Evolutionary conservation across 768 basidiomycete species (phyloP).

Genomic region (Gyrodon lividus): DNA sequence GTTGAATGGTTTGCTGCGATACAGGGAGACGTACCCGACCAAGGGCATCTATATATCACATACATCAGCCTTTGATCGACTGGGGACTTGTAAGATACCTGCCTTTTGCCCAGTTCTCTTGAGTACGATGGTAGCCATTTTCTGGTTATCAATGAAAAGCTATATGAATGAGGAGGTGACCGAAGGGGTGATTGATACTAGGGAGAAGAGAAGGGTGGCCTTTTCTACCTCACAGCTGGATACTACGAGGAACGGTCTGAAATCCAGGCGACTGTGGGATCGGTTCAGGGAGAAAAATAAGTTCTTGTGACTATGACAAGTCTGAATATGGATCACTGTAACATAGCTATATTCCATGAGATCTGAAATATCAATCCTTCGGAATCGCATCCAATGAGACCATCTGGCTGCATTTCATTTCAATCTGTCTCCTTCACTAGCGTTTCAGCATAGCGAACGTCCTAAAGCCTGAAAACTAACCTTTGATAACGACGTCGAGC

Average conservation of each 20-base stretch:
- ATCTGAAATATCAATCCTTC: background rate
- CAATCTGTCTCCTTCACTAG: no score
- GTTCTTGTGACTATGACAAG: conserved; percentile 10
- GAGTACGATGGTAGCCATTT: conserved; percentile 53
- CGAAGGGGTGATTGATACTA: background rate
- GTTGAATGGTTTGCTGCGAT: background rate
- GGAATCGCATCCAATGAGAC: background rate
- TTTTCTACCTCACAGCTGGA: conserved; percentile 2
- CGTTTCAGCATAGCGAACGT: no score
- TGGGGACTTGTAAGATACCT: conserved; percentile 4
- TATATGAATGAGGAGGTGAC: conserved; percentile 3
- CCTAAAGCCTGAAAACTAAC: no score
- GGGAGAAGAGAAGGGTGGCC: conserved; percentile 9
- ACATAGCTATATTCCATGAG: background rate
- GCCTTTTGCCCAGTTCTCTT: conserved; percentile 64
- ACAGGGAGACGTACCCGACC: conserved; percentile 48
- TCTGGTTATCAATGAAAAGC: conserved; percentile 9
- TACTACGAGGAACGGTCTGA: conserved; percentile 11
- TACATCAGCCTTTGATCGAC: conserved; percentile 1
- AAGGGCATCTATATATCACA: conserved; percentile 60
- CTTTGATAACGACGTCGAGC: no score
- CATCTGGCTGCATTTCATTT: no score
- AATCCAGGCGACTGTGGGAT: conserved; percentile 5
- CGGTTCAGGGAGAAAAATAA: background rate
- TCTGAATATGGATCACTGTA: background rate